Percentiles rank a stretch among this genome's conserved stretches.
phyloP scores from a whole-genome alignment of 257 asterid genomes.

The Henckelia pumila region DNA sequence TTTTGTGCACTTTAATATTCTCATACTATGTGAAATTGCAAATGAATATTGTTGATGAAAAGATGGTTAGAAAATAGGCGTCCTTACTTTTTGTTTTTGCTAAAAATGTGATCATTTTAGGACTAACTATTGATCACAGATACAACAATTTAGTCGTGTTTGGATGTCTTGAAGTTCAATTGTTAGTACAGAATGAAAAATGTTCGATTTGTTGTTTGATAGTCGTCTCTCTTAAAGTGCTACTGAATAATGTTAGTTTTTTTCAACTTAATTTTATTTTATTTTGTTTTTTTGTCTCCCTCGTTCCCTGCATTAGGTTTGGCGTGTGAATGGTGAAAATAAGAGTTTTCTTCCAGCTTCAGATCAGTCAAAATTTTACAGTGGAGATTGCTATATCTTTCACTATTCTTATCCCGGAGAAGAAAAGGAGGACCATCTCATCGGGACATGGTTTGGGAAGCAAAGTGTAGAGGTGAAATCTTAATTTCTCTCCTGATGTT shows the following conservation, averaged over 20 bases:
- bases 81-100: not conserved
- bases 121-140: too few species aligned
- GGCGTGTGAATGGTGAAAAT: conserved; percentile 59
- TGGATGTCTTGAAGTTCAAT: not conserved
- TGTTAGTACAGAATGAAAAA: not conserved
- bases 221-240: conserved; percentile 7
- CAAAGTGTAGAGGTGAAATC: conserved; percentile 59
- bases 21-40: not conserved
- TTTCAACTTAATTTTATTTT: too few species aligned
- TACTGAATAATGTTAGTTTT: not conserved
- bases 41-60: not conserved
- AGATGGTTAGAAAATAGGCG: conserved; percentile 12
- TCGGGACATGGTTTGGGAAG: conserved; percentile 83
- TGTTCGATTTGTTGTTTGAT: not conserved
- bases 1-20: not conserved
- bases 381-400: conserved; percentile 80
- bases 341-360: conserved; percentile 43
- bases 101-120: not conserved
- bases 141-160: not conserved
- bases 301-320: conserved; percentile 42
- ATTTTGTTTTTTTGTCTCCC: too few species aligned
- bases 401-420: conserved; percentile 61
- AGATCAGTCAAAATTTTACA: conserved; percentile 58
- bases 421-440: conserved; percentile 60
- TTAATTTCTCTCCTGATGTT: conserved; percentile 14